Evolutionary conservation across 1,284 basidiomycete genomes (phyloP), one percentile per base, ranked within the genome.

Genomic region (Mrakiaceae sp.): DNA sequence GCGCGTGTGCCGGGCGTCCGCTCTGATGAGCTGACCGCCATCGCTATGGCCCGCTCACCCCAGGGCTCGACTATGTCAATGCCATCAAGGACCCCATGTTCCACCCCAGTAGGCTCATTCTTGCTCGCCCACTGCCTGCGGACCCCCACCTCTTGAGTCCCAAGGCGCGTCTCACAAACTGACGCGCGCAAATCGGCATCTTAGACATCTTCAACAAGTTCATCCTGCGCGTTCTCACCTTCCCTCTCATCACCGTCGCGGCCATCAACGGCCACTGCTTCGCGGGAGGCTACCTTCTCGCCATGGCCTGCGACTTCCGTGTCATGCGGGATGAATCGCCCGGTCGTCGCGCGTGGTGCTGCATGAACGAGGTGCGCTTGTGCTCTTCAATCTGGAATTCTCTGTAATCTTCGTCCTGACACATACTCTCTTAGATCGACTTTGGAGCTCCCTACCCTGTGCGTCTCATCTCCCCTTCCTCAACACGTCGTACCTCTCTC

Each of bases 251-350:
- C 54, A 89, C 86, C 4, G 82, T 96, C 67, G 89, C 90, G 44
- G 89, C 90, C 3, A 84, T 96, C 71, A 95, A 94, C 72, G 93
- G 93, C 0, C 93, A 96, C 72, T 87, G 86, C 64, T 96, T 91
- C 73, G 93, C 93, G 3, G 93, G 82, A 10, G 93, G 85, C 14
- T 85, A 90, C 73, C 84, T 90, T 71, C 78, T 95, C 39, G 82
- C 88, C 1, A 77, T 94, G 60, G 82, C 81, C 4, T 95, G 91
- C 74, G 93, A 97, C 75, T 95, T 90, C 76, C 83, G 93, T 47
- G 81, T 96, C 64, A 93, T 95, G 86, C 27, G 55, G 9, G 57
- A 53, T 12, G 64, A 65, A 42, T 16, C 12, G 10, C 27, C 39
- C 3, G 87, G 83, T 39, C 84, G 85, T 58, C 83, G 84, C 68